Base-by-base conservation (phyloP, 2,329 filamentous ascomycete genomes). In the Cadophora malorum region DNA sequence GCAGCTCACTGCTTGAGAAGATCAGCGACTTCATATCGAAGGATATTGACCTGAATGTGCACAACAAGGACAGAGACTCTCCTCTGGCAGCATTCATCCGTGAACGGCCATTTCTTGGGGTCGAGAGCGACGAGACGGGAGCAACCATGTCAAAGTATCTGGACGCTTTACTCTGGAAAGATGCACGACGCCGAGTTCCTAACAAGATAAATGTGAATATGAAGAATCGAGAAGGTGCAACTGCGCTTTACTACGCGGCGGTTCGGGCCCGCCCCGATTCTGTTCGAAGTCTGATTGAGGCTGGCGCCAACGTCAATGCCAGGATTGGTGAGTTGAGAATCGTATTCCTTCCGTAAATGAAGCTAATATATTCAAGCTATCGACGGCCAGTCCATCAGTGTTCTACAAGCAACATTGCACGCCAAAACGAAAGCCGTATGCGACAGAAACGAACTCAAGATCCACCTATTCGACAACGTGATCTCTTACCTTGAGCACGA, bases 111-210 rank as follows among this genome's bases (percentile, higher is more conserved):
- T 66, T 53, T 9, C 31, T 53, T 6, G 41, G 64, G 19, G 21
- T 66, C 5, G 63, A 65, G 31, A 60, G 47, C 23, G 55, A 62
- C 6, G 66, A 66, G n/a, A 66, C 64, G 1, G 64, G 64, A 28
- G 64, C 65, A 50, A 69, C 67, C 8, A 68, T 69, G 62, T 69
- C 65, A 7, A 71, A 71, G 53, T 71, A 71, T 31, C 61, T 71
- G 19, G 64, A 66, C 21, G 64, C 64, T 1, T 56, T 66, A 8
- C 64, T 66, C 3, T 66, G 64, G 67, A 67, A 64, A 28, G 65
- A 69, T 65, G 21, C 41, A 1, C 47, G 65, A 55, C 45, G 47
- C 10, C 56, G 61, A 14, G n/a, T 69, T n/a, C 64, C 53, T 52
- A 67, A 62, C 25, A 64, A 64, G n/a, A 65, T 67, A 21, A 69